phyloP scores from a whole-genome alignment of 1,284 basidiomycete species.

The Moesziomyces sp. region DNA sequence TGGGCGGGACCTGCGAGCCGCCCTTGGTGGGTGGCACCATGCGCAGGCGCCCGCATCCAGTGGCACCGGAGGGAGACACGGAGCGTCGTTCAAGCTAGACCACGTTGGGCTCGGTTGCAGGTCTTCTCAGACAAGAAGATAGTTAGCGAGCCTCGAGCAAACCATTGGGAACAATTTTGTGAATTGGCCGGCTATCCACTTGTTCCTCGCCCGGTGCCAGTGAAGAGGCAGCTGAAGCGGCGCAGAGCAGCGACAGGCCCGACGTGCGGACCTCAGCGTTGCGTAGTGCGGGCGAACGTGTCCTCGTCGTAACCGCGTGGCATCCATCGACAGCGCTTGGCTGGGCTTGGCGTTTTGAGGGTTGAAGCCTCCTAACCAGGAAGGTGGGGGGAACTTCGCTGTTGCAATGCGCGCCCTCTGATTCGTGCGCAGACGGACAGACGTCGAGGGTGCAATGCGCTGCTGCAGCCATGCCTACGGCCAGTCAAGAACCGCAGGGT shows the following conservation, averaged over 20 bases:
- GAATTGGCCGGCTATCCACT: not conserved
- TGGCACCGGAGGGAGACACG: no score
- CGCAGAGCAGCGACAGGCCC: not conserved
- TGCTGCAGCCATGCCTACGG: not conserved
- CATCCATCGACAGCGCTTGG: not conserved
- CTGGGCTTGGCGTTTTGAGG: not conserved
- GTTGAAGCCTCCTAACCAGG: no score
- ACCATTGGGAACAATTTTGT: not conserved
- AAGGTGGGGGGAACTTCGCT: no score
- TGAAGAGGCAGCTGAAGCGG: not conserved
- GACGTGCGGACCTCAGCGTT: not conserved
- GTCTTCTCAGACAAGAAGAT: not conserved
- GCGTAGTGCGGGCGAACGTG: not conserved
- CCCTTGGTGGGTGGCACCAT: no score
- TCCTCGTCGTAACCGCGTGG: not conserved
- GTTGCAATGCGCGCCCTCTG: not conserved
- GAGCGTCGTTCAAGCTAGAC: not conserved
- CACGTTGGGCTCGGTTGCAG: not conserved
- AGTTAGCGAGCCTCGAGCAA: not conserved
- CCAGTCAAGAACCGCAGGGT: not conserved
- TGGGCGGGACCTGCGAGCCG: no score
- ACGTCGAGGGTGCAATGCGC: not conserved
- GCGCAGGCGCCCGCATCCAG: no score
- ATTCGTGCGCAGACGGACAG: not conserved
- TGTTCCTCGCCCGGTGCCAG: not conserved